Conservation (phyloP, 306 rosid species). For the Arachis stenosperma region DNA sequence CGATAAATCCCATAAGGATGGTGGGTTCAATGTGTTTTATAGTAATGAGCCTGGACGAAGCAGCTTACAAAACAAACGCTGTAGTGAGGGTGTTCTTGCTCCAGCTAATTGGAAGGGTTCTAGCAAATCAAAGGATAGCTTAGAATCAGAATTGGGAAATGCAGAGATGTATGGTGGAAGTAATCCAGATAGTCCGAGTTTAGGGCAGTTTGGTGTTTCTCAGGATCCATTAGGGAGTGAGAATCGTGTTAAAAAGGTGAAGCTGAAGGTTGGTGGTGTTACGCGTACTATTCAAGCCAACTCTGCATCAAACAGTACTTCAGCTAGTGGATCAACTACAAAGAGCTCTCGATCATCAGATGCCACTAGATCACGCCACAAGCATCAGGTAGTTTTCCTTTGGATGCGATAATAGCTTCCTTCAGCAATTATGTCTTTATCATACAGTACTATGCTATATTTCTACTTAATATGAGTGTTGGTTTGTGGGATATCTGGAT, state of each 20-base stretch:
- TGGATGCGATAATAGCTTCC: slow-evolving; percentile 13
- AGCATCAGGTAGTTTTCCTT: slow-evolving; percentile 63
- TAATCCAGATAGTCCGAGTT: slow-evolving; percentile 57
- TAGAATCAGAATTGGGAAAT: slow-evolving; percentile 52
- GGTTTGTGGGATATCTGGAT: not conserved
- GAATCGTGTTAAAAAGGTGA: slow-evolving; percentile 77
- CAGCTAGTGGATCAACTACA: slow-evolving; percentile 49
- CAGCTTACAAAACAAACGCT: slow-evolving; percentile 58
- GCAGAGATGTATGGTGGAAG: slow-evolving; percentile 56
- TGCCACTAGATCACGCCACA: slow-evolving; percentile 53
- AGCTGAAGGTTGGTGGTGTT: slow-evolving; percentile 86
- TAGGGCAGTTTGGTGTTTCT: slow-evolving; percentile 56
- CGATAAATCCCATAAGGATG: slow-evolving; percentile 52
- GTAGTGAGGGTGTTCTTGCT: slow-evolving; percentile 90
- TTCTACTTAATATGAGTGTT: not conserved
- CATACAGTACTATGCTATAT: not conserved
- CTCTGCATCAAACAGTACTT: slow-evolving; percentile 65
- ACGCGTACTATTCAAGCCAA: slow-evolving; percentile 79
- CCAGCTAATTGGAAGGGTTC: slow-evolving; percentile 89
- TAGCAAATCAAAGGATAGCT: slow-evolving; percentile 50
- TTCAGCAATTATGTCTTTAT: not conserved
- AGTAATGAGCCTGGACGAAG: slow-evolving; percentile 55
- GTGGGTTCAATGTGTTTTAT: slow-evolving; percentile 55
- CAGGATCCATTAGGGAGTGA: slow-evolving; percentile 69
- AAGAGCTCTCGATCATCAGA: slow-evolving; percentile 65